Conservation (phyloP, 148 eudicot genomes). For the Hydrangea macrophylla region DNA sequence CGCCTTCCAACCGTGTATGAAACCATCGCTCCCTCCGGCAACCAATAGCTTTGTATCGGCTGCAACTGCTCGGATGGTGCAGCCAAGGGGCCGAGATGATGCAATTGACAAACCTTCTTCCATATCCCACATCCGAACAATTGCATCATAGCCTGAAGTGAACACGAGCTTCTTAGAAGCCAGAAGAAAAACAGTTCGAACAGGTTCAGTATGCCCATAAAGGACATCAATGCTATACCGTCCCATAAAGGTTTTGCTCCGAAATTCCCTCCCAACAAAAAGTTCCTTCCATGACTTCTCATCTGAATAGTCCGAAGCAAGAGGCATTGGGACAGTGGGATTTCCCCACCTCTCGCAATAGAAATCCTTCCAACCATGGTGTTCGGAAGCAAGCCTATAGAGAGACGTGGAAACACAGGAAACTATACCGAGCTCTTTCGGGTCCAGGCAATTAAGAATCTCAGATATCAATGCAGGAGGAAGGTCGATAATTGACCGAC, state of each 20-base stretch:
- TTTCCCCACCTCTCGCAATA: slow-evolving; percentile 95
- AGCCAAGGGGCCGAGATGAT: slow-evolving; percentile 75
- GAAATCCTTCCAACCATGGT: slow-evolving; percentile 82
- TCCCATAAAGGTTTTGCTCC: slow-evolving; percentile 78
- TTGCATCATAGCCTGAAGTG: slow-evolving; percentile 87
- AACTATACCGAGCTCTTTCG: slow-evolving; percentile 85
- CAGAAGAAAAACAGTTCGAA: slow-evolving; percentile 63
- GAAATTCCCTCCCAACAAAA: slow-evolving; percentile 86
- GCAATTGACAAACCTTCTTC: slow-evolving; percentile 76
- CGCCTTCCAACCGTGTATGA: slow-evolving; percentile 86
- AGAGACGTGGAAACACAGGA: slow-evolving; percentile 75
- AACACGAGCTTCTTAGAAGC: slow-evolving; percentile 75
- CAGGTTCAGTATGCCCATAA: slow-evolving; percentile 75
- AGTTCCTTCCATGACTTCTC: slow-evolving; percentile 93
- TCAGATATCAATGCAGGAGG: slow-evolving; percentile 78
- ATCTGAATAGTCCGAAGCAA: slow-evolving; percentile 35
- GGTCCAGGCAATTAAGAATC: slow-evolving; percentile 83
- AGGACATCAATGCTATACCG: slow-evolving; percentile 62
- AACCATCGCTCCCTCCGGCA: slow-evolving; percentile 90
- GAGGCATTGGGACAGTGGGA: slow-evolving; percentile 34
- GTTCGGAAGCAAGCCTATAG: slow-evolving; percentile 72
- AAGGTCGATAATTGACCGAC: slow-evolving; percentile 68
- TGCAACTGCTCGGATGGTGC: slow-evolving; percentile 83
- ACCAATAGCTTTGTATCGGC: slow-evolving; percentile 73
- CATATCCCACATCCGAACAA: slow-evolving; percentile 84